Percentiles rank a stretch among this genome's conserved stretches.
Evolutionary conservation across 2,329 filamentous ascomycete genomes (phyloP).

Genomic region (Fusarium burgessii): DNA sequence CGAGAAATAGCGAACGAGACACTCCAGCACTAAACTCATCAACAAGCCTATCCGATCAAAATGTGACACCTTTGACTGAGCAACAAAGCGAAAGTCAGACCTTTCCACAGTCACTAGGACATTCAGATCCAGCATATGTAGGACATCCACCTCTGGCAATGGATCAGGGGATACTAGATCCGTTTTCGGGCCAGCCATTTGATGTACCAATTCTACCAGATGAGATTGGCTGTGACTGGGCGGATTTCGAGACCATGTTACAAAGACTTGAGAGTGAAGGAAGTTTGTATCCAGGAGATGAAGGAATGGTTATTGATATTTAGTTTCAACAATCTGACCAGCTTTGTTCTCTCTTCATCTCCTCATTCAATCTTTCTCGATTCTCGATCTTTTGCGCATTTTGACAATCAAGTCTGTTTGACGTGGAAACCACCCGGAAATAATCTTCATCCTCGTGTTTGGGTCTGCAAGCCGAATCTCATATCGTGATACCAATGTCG

Average conservation of each 20-base stretch:
- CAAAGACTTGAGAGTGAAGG: slow-evolving; percentile 8
- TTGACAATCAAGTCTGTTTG: slow-evolving; percentile 10
- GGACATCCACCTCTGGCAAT: neutral
- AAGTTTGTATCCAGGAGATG: neutral
- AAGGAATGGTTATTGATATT: neutral
- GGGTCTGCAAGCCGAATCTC: slow-evolving; percentile 52
- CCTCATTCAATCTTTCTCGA: rapidly evolving
- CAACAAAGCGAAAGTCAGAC: rapidly evolving
- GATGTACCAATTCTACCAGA: slow-evolving; percentile 2
- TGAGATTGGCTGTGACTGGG: slow-evolving; percentile 19
- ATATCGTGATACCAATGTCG: slow-evolving; percentile 60
- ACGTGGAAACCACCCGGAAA: slow-evolving; percentile 19
- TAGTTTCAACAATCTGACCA: neutral
- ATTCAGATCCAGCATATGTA: rapidly evolving
- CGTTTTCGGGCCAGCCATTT: neutral
- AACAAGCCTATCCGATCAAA: rapidly evolving
- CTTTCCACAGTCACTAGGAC: neutral
- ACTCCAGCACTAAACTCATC: rapidly evolving
- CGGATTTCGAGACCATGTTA: slow-evolving; percentile 6
- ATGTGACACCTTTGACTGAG: rapidly evolving
- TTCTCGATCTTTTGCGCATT: neutral
- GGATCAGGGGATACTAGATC: neutral
- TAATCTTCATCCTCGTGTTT: neutral
- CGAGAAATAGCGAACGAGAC: rapidly evolving
- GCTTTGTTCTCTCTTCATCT: too few species aligned